Base-by-base conservation (phyloP, 169 alveolate genomes). In the Plasmodium blacklocki region DNA sequence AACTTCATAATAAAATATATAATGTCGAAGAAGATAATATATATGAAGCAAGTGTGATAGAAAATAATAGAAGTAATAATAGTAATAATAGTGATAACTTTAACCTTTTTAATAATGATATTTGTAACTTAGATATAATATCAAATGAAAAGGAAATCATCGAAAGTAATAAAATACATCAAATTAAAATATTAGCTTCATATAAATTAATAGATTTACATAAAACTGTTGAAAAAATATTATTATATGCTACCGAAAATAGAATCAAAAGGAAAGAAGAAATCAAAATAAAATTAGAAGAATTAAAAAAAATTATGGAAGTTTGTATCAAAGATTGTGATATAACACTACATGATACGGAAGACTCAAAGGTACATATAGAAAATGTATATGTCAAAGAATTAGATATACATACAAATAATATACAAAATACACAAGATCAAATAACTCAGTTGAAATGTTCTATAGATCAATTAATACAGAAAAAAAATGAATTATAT, bases 281-380 rank as follows among this genome's bases (percentile, higher is more conserved):
- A 63, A 76, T 76, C 14, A 76, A 76, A 76, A 29, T 58, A 12
- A 76, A 76, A 56, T 76, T 76, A 26, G 73, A 76, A 64, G 89
- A 76, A 43, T 32, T 76, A 56, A 76, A 76, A 56, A 76, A 76
- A 76, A 76, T 76, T 2, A 76, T 76, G 76, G 70, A 76, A 11
- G 89, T 76, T 14, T 76, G 89, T 56, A 76, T 63, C 15, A 76
- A 76, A 62, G 89, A 76, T 64, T 76, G 89, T 56, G 89, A 76
- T 47, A 56, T 76, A 76, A 76, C 75, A 3, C 89, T 76, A 12
- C 49, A 64, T 32, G 89, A 76, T 15, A 49, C 89, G 0, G 76
- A 76, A 76, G 89, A 64, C 32, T 76, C 89, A n/a, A 76, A 76
- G 39, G 21, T 49, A 47, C 89, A 76, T 29, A 14, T 76, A 64